Evolutionary conservation across 2,329 filamentous ascomycete species (phyloP), one percentile per base, ranked within the genome.

Genomic region (Blastomyces gilchristii): DNA sequence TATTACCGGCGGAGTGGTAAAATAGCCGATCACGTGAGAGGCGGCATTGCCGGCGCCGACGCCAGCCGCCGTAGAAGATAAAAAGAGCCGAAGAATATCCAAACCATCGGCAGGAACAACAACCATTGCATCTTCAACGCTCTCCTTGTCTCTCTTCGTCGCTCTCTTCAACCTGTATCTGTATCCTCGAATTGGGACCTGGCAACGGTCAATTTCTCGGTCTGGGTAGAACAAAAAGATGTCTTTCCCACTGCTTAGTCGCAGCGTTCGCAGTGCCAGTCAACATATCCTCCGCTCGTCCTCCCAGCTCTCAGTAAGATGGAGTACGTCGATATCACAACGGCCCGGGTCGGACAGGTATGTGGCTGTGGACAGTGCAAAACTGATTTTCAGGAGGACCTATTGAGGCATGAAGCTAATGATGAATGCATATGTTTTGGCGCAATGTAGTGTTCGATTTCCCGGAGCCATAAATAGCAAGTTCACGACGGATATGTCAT

Each of bases 381-480:
- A 39, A 7, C 60, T n/a, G 34, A 18, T 56, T 4, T 5, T n/a
- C 9, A 2, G 18, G 7, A 9, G 18, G n/a, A 18, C 45, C 28
- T 45, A 45, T 45, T 18, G 16, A 45, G 5, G 43, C 43, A 45
- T n/a, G 43, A 59, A 60, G 43, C 63, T 66, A 52, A 69, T 47
- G 22, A 43, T 25, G 22, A 59, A 18, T 31, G 34, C 28, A 39
- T 16, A 18, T 59, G 22, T 12, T 16, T 28, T 22, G 22, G 16
- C 31, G 62, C 70, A 69, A 39, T 39, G 37, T 34, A 86, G 83
- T 63, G 81, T 85, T 12, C 79, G 85, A 62, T 99, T 99, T 69
- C 94, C 94, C 0, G 94, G 94, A n/a, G 94, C 94, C 0, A 81
- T 97, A 60, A 93, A 97, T 75, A 96, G 91, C 74, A 90, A 90